phyloP scores from a whole-genome alignment of 495 filamentous ascomycete genomes.

The Aspergillus kassunensis region DNA sequence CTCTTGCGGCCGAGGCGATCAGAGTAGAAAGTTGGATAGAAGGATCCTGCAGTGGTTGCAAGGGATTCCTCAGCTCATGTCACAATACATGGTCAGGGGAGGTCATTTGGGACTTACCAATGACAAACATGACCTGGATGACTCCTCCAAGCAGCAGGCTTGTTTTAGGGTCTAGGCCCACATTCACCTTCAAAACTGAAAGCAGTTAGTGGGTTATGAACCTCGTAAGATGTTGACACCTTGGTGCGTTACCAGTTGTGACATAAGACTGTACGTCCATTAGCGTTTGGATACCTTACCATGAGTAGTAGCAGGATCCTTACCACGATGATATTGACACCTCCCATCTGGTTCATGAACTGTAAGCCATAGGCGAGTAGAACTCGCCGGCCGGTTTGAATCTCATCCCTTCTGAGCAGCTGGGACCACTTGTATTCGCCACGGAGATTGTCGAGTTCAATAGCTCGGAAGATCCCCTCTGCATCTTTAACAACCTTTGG shows the following conservation, averaged over 20 bases:
- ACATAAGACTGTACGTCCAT: slow-evolving; percentile 37
- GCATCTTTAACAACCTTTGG: slow-evolving; percentile 41
- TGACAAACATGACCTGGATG: slow-evolving; percentile 38
- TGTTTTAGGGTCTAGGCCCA: slow-evolving; percentile 45
- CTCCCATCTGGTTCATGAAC: slow-evolving; percentile 32
- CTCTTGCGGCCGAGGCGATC: slow-evolving; percentile 56
- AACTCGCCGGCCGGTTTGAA: slow-evolving; percentile 49
- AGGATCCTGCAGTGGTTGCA: slow-evolving; percentile 23
- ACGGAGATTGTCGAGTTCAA: slow-evolving; percentile 39
- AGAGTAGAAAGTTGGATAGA: slow-evolving; percentile 30
- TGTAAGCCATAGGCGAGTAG: slow-evolving; percentile 42
- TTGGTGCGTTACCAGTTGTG: slow-evolving; percentile 29
- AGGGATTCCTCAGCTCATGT: not conserved
- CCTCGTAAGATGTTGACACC: not conserved
- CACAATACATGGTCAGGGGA: not conserved
- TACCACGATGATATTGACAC: slow-evolving; percentile 50
- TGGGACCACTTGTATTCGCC: slow-evolving; percentile 44
- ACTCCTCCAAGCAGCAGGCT: slow-evolving; percentile 48
- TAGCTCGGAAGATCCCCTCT: slow-evolving; percentile 41
- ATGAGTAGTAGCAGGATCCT: slow-evolving; percentile 1
- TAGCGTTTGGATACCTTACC: not conserved
- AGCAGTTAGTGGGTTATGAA: slow-evolving; percentile 3
- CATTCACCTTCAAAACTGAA: slow-evolving; percentile 41
- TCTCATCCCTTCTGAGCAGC: slow-evolving; percentile 47
- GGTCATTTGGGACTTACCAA: slow-evolving; percentile 17